phyloP scores from a whole-genome alignment of 257 asterid genomes.

The Penstemon barbatus region DNA sequence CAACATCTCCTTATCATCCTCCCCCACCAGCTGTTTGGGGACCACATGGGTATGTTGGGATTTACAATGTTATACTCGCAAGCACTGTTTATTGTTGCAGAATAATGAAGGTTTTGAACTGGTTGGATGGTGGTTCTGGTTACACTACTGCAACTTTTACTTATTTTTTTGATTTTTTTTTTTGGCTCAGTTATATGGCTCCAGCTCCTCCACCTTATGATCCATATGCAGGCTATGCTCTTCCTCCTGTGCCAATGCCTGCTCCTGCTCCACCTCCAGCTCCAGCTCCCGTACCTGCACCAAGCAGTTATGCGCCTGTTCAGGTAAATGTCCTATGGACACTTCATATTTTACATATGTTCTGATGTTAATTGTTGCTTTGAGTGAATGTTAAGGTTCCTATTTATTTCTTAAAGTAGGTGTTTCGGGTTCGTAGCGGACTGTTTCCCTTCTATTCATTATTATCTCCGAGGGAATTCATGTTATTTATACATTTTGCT shows the following conservation, averaged over 20 bases:
- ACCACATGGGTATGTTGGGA: conserved; percentile 71
- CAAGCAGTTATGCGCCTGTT: conserved; percentile 90
- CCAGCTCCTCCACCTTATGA: conserved; percentile 95
- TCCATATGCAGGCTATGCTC: conserved; percentile 89
- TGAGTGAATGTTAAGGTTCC: conserved; percentile 10
- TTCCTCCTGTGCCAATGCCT: conserved; percentile 81
- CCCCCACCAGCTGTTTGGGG: conserved; percentile 95
- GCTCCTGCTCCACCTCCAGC: conserved; percentile 79
- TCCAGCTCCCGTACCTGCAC: conserved; percentile 86
- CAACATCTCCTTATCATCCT: conserved; percentile 96
- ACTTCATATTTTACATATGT: neutral
- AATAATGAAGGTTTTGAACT: neutral
- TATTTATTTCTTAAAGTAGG: neutral
- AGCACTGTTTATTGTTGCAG: neutral
- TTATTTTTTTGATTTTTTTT: conserved; percentile 20
- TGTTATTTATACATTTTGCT: neutral
- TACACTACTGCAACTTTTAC: conserved; percentile 5
- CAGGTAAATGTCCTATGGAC: conserved; percentile 51
- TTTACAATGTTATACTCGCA: neutral
- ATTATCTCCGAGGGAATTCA: neutral
- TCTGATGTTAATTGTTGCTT: neutral
- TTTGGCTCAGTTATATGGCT: conserved; percentile 71
- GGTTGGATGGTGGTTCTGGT: conserved; percentile 16
- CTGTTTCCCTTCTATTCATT: neutral
- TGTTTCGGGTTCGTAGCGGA: neutral